Base-by-base conservation (phyloP, 208 protist species). In the Trypanosomatidae sp. region DNA sequence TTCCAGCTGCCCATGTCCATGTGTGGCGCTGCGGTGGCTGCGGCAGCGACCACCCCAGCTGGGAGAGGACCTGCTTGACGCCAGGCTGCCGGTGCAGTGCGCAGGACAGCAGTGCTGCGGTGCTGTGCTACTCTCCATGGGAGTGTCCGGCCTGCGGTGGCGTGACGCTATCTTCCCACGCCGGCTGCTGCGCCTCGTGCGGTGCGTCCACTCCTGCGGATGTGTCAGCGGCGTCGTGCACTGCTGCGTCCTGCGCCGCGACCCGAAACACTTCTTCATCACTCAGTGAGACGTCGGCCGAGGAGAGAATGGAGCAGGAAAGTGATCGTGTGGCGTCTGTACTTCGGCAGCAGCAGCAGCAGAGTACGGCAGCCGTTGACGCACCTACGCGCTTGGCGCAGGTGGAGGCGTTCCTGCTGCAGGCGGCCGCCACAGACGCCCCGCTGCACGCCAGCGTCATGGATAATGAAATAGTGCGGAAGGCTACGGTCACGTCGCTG, bases 11-110 rank as follows among this genome's bases (percentile, higher is more conserved):
- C 36, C 76, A 79, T 47, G 79, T 88, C 0, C 59, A 53, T n/a
- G 80, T 82, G n/a, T 93, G 89, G 89, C 62, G 66, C 25, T 93
- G 89, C 59, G 71, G 56, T n/a, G 50, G 36, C 0, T 93, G 89
- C 53, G 17, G 56, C 1, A 36, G 4, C 1, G 39, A 73, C 28
- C 85, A 87, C 64, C 74, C 60, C 13, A 80, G 84, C 64, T 93
- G 89, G 86, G 33, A 73, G 53, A 30, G 7, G 28, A 2, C 6
- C 25, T 93, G 89, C 71, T 52, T 43, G 22, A 81, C 68, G 8
- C 49, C 56, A 8, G 89, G 84, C 53, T 93, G 89, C 46, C 62
- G 49, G 17, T n/a, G n/a, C n/a, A n/a, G n/a, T n/a, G n/a, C n/a
- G n/a, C n/a, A n/a, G n/a, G n/a, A n/a, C n/a, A n/a, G n/a, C n/a